phyloP scores from a whole-genome alignment of 2,329 filamentous ascomycete species.

The Aureobasidium vineae region DNA sequence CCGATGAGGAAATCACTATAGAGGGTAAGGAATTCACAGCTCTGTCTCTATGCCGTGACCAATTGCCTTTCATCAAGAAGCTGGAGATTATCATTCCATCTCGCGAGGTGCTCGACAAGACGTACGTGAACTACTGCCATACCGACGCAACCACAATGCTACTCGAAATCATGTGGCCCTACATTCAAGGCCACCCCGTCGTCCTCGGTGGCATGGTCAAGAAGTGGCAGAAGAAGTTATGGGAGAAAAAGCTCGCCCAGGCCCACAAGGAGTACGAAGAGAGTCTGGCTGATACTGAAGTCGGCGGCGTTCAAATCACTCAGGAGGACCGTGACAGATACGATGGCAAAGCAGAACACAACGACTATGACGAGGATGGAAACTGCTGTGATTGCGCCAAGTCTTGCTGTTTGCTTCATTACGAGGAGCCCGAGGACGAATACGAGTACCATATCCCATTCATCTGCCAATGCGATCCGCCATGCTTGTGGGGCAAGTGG shows the following conservation, averaged over 20 bases:
- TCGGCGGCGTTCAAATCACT: not conserved
- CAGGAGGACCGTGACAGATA: not conserved
- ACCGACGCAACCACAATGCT: conserved; percentile 31
- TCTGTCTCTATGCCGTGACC: conserved; percentile 20
- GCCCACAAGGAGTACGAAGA: not conserved
- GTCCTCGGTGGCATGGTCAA: conserved; percentile 33
- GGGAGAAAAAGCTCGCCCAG: conserved; percentile 25
- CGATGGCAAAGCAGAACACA: not conserved
- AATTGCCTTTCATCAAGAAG: conserved; percentile 28
- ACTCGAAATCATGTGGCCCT: conserved; percentile 31
- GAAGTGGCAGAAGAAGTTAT: conserved; percentile 31
- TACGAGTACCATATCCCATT: not conserved
- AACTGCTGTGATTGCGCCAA: not conserved
- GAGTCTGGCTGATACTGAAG: not conserved
- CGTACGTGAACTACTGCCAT: conserved; percentile 31
- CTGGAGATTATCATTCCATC: conserved; percentile 30
- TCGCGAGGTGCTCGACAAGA: not conserved
- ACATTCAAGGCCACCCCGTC: conserved; percentile 32
- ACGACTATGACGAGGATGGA: not conserved
- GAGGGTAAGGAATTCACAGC: not conserved
- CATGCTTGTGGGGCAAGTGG: not conserved
- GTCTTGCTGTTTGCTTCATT: not conserved
- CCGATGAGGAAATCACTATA: not conserved
- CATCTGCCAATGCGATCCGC: not conserved
- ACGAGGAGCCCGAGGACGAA: not conserved